These are phyloP conservation scores for Aspergillus sergii DNA, from an alignment of 2,329 filamentous ascomycete species.

Conservation along the genomic window DNA sequence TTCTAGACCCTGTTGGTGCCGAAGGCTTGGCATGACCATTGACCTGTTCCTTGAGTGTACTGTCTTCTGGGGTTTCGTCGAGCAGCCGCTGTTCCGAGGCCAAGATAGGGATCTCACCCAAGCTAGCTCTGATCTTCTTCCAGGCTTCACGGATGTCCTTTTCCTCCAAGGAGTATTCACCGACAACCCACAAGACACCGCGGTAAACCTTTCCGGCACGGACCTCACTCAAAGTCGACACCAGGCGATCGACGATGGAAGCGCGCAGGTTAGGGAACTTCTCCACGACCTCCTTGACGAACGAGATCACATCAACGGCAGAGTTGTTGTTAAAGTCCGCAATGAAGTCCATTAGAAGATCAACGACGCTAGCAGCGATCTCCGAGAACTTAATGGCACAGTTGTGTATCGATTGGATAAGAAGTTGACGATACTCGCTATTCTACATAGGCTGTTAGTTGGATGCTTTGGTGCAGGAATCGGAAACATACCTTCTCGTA, in stretches of 20 bases:
- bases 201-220: slow-evolving; percentile 96
- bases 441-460: slow-evolving; percentile 55
- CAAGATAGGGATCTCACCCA: slow-evolving; percentile 96
- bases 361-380: slow-evolving; percentile 94
- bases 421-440: slow-evolving; percentile 86
- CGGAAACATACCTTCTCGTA: slow-evolving; percentile 74
- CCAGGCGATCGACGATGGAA: slow-evolving; percentile 84
- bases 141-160: slow-evolving; percentile 94
- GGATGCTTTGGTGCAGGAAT: neutral
- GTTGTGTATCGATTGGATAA: slow-evolving; percentile 97
- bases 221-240: slow-evolving; percentile 88
- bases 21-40: slow-evolving; percentile 79
- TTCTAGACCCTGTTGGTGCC: slow-evolving; percentile 80
- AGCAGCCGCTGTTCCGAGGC: slow-evolving; percentile 90
- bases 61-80: slow-evolving; percentile 75
- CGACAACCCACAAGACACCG: slow-evolving; percentile 95
- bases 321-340: slow-evolving; percentile 97
- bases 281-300: slow-evolving; percentile 98
- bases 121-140: slow-evolving; percentile 90
- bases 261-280: slow-evolving; percentile 90
- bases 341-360: slow-evolving; percentile 98
- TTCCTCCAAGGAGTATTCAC: slow-evolving; percentile 93
- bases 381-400: slow-evolving; percentile 99
- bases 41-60: slow-evolving; percentile 67
- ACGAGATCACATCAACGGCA: slow-evolving; percentile 95